phyloP scores from a whole-genome alignment of 495 filamentous ascomycete genomes.

The Tuber brumale region DNA sequence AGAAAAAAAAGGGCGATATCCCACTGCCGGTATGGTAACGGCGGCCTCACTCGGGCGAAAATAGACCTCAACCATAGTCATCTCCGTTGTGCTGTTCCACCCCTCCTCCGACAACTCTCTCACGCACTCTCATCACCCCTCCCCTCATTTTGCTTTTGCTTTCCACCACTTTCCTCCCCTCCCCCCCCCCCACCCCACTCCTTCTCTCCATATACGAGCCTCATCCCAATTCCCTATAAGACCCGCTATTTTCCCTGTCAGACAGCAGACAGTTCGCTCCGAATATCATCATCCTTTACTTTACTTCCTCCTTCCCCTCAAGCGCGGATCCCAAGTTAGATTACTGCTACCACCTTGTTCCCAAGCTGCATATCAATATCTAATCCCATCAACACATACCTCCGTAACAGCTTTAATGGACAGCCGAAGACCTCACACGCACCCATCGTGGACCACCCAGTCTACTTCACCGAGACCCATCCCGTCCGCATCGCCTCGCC shows the following conservation, averaged over 20 bases:
- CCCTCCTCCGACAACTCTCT: slow-evolving; percentile 2
- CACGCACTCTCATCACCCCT: background rate
- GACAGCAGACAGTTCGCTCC: background rate
- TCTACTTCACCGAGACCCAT: slow-evolving; percentile 23
- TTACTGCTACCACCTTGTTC: background rate
- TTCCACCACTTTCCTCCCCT: slow-evolving; percentile 1
- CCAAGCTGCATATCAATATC: background rate
- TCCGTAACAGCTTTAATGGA: slow-evolving; percentile 35
- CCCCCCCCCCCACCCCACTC: slow-evolving; percentile 6
- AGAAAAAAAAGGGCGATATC: slow-evolving; percentile 12
- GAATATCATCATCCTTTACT: background rate
- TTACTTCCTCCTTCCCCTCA: background rate
- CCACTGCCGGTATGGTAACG: background rate
- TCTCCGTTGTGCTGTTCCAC: background rate
- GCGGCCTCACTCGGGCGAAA: background rate
- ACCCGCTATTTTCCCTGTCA: slow-evolving; percentile 8
- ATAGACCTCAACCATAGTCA: background rate
- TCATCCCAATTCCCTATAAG: slow-evolving; percentile 17
- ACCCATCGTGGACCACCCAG: slow-evolving; percentile 6
- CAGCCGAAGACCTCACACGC: slow-evolving; percentile 35
- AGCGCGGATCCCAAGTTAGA: background rate
- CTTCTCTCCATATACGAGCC: background rate
- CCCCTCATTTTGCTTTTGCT: slow-evolving; percentile 20
- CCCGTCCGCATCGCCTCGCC: slow-evolving; percentile 15
- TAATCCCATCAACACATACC: slow-evolving; percentile 27